These are phyloP conservation scores for Colletotrichum euphorbiae DNA, from an alignment of 2,329 filamentous ascomycete species.

Conservation along the genomic window DNA sequence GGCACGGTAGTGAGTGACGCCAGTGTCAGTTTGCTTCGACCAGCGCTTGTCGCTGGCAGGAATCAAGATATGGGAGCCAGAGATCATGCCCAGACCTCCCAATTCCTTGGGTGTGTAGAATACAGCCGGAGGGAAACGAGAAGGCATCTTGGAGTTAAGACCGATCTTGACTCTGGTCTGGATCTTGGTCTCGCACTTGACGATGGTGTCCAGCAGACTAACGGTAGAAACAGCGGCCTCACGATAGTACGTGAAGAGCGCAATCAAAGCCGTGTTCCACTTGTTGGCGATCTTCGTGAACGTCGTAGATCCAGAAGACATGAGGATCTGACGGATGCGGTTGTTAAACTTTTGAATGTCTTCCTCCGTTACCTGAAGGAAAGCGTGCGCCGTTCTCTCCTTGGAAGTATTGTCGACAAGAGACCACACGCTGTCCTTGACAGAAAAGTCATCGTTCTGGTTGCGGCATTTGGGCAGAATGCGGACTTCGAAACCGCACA, in stretches of 20 bases:
- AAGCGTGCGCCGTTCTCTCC: constrained; percentile 96
- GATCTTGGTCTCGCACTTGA: constrained; percentile 99
- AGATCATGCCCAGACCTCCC: constrained; percentile 98
- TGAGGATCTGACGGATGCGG: constrained; percentile 95
- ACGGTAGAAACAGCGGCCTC: constrained; percentile 97
- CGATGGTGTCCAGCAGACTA: constrained; percentile 93
- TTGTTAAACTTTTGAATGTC: constrained; percentile 99
- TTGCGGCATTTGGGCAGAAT: constrained; percentile 96
- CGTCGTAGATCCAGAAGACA: constrained; percentile 99
- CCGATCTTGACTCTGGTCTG: constrained; percentile 99
- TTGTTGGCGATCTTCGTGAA: constrained; percentile 99
- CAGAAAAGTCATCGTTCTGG: constrained; percentile 93
- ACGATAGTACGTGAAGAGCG: constrained; percentile 97
- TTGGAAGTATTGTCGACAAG: constrained; percentile 96
- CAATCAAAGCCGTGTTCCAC: constrained; percentile 98
- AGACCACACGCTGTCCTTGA: constrained; percentile 99
- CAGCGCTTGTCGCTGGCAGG: constrained; percentile 97
- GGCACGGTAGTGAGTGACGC: constrained; percentile 94
- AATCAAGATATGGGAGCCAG: constrained; percentile 96
- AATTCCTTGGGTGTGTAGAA: constrained; percentile 99
- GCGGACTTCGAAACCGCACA: constrained; percentile 97
- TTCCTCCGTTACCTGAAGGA: constrained; percentile 96
- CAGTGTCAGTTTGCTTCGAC: constrained; percentile 97
- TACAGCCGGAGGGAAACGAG: constrained; percentile 95
- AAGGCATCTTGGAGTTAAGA: constrained; percentile 99